These are phyloP conservation scores for Teratosphaeriaceae sp. DNA, from an alignment of 2,329 filamentous ascomycete species.

Conservation along the genomic window DNA sequence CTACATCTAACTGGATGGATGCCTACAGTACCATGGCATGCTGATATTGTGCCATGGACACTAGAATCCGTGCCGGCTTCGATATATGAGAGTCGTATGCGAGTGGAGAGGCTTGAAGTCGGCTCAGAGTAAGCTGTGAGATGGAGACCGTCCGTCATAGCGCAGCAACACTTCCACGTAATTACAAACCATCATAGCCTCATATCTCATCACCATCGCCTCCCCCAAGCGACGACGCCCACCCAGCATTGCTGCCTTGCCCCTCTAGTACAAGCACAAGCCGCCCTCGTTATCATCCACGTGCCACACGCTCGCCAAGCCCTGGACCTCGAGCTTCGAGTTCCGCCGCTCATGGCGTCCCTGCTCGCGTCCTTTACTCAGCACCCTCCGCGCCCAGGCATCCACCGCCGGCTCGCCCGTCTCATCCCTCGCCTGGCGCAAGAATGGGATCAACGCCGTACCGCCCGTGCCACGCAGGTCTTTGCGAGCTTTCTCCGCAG, in stretches of 20 bases:
- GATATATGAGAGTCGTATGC: too few relatives aligned
- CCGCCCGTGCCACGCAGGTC: slow-evolving; percentile 86
- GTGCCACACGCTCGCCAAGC: slow-evolving; percentile 81
- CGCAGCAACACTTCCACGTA: too few relatives aligned
- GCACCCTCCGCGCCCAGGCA: slow-evolving; percentile 52
- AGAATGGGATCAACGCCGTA: slow-evolving; percentile 86
- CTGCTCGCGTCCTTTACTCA: slow-evolving; percentile 42
- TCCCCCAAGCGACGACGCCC: neutral
- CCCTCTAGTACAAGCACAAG: slow-evolving; percentile 12
- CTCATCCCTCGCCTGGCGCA: slow-evolving; percentile 95
- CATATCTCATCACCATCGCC: neutral
- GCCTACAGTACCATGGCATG: too few relatives aligned
- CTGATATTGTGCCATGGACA: too few relatives aligned
- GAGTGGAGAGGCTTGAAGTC: too few relatives aligned
- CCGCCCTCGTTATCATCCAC: slow-evolving; percentile 69
- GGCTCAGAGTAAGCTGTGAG: too few relatives aligned
- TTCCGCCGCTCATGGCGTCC: slow-evolving; percentile 8
- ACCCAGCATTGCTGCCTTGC: neutral
- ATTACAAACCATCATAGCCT: too few relatives aligned
- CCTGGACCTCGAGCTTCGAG: slow-evolving; percentile 49
- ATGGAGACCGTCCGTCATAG: too few relatives aligned
- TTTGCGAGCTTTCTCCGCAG: slow-evolving; percentile 40
- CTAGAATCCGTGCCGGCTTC: too few relatives aligned
- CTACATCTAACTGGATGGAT: too few relatives aligned
- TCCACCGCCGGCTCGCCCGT: slow-evolving; percentile 86